These are phyloP conservation scores for Saccharomyces eubayanus DNA, from an alignment of 805 yeast genomes.

Conservation along the genomic window DNA sequence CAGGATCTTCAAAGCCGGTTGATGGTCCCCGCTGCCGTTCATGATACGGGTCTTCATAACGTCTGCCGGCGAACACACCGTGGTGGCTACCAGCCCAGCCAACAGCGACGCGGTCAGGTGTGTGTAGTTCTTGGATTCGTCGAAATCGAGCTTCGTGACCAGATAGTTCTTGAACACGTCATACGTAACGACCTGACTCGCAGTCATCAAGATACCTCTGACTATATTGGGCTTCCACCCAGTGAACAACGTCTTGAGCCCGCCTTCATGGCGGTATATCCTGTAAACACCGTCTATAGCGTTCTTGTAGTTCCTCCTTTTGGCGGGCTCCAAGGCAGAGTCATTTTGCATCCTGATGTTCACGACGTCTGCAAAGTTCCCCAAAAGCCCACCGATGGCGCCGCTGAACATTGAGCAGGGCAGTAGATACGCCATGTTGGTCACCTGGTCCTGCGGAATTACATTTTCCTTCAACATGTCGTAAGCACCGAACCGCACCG, in stretches of 20 bases:
- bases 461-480: slow-evolving; percentile 60
- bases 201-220: slow-evolving; percentile 82
- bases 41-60: slow-evolving; percentile 82
- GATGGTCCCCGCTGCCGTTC: slow-evolving; percentile 43
- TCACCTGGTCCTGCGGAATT: slow-evolving; percentile 36
- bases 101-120: slow-evolving; percentile 71
- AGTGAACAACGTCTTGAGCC: slow-evolving; percentile 49
- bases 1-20: slow-evolving; percentile 45
- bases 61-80: slow-evolving; percentile 88
- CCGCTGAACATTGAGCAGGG: slow-evolving; percentile 85
- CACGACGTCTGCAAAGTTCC: slow-evolving; percentile 82
- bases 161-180: slow-evolving; percentile 62
- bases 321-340: slow-evolving; percentile 51
- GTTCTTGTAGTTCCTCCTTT: slow-evolving; percentile 65
- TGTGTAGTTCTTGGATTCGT: slow-evolving; percentile 55
- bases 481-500: slow-evolving; percentile 80
- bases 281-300: slow-evolving; percentile 68
- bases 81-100: slow-evolving; percentile 85
- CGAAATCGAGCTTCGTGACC: slow-evolving; percentile 42
- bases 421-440: slow-evolving; percentile 51
- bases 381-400: slow-evolving; percentile 74
- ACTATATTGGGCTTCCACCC: slow-evolving; percentile 73
- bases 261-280: slow-evolving; percentile 57
- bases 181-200: slow-evolving; percentile 82
- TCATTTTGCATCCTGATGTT: slow-evolving; percentile 91